These are phyloP conservation scores for Psophocarpus tetragonolobus DNA, from an alignment of 306 rosid species.

Conservation along the genomic window DNA sequence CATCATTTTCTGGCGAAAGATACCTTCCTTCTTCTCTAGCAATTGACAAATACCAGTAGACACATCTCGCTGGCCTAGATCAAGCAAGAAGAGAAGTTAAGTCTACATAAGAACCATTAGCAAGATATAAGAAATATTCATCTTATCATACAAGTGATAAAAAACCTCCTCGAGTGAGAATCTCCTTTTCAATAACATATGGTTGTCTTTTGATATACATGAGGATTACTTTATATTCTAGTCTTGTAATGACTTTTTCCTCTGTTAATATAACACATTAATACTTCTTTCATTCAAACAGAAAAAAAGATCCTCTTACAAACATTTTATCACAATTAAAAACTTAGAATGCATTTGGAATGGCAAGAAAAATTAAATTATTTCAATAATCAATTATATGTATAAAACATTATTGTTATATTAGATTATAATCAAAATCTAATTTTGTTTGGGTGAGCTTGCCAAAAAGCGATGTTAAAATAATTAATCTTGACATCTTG, in stretches of 20 bases:
- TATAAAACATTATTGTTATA: no score
- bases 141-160: neutral
- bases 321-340: neutral
- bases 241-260: neutral
- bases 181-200: neutral
- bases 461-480: no score
- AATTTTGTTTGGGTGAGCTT: no score
- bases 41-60: constrained; percentile 81
- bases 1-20: constrained; percentile 99
- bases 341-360: no score
- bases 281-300: neutral
- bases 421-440: no score
- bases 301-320: neutral
- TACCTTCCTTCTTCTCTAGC: constrained; percentile 94
- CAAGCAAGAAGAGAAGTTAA: constrained; percentile 41
- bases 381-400: no score
- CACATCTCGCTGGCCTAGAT: constrained; percentile 53
- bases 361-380: no score
- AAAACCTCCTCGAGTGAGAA: neutral
- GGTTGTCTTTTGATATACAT: neutral
- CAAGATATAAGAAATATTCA: constrained; percentile 8
- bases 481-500: no score
- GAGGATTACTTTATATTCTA: neutral
- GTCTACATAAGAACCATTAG: constrained; percentile 6
- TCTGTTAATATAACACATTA: neutral